Evolutionary conservation across 2,329 filamentous ascomycete genomes (phyloP), one percentile per base, ranked within the genome.

Genomic region (Aspergillus novoparasiticus): DNA sequence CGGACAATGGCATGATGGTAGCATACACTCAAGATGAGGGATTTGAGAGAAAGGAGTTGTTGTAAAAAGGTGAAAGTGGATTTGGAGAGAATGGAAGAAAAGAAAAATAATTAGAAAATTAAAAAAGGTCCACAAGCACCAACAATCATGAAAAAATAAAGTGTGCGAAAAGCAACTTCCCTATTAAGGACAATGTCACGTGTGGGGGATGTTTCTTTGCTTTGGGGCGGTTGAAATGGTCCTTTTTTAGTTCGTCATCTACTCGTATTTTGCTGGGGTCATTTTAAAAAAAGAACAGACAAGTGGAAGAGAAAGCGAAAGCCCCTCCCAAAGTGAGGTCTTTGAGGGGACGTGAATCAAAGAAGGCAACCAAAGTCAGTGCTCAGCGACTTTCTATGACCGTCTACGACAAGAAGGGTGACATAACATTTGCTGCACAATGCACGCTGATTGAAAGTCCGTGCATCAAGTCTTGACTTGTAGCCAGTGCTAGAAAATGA

Each of bases 141-240:
- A 54, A 41, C 57, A 55, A 55, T 36, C 30, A 21, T 36, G 32
- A 55, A 55, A 34, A 55, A 55, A 55, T 39, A 55, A 39, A 55
- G 51, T 55, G 51, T 55, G 51, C 21, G 51, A 59, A 53, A 58
- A 60, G 63, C 62, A 64, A 34, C 59, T 63, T 58, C 63, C 60
- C 57, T 51, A 67, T 62, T 57, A 45, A 61, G 60, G 57, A 61
- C 54, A 59, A 61, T 56, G 65, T 70, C 68, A 70, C 68, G 68
- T 70, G 68, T 69, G 68, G 64, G 48, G 16, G 48, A 59, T 57
- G 57, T 26, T 36, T 46, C 56, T 59, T 57, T 63, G 23, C 53
- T 51, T 28, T n/a, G 54, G 48, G 26, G 41, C 23, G 21, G 19
- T 26, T 39, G 16, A 45, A 60, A 60, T 46, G 50, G 26, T 41